These are phyloP conservation scores for Trametes cingulata DNA, from an alignment of 768 basidiomycete species.

Conservation along the genomic window DNA sequence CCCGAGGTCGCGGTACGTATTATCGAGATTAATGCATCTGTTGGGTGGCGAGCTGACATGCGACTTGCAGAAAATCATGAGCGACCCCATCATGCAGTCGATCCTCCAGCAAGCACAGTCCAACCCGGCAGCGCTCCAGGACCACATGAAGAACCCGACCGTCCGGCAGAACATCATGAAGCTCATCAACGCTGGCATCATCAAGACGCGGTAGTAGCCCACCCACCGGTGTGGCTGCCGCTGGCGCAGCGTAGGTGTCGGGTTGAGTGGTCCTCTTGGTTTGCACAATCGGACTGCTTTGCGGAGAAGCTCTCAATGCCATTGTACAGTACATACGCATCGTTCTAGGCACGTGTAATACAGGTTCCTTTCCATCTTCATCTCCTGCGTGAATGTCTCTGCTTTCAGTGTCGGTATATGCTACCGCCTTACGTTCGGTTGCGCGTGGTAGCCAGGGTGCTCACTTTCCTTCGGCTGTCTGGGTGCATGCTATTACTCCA, in stretches of 20 bases:
- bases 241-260: not conserved
- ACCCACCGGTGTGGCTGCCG: too few relatives aligned
- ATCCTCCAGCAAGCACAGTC: slow-evolving; percentile 93
- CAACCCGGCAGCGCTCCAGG: slow-evolving; percentile 86
- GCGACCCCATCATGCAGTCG: slow-evolving; percentile 89
- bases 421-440: too few relatives aligned
- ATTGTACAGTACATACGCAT: slow-evolving; percentile 19
- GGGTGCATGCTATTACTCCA: too few relatives aligned
- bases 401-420: too few relatives aligned
- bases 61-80: slow-evolving; percentile 68
- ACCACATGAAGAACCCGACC: slow-evolving; percentile 93
- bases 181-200: slow-evolving; percentile 90
- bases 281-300: slow-evolving; percentile 12
- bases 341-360: slow-evolving; percentile 18
- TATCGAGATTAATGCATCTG: not conserved
- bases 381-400: too few relatives aligned
- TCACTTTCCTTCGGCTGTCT: too few relatives aligned
- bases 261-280: slow-evolving; percentile 7
- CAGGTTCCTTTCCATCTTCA: not conserved
- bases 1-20: slow-evolving; percentile 86
- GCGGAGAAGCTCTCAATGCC: slow-evolving; percentile 14
- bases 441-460: too few relatives aligned
- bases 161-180: slow-evolving; percentile 85
- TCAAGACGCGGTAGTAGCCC: slow-evolving; percentile 69
- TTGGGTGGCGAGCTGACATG: not conserved